Evolutionary conservation across 179 eudicot genomes (phyloP).

Genomic region (Silene coronaria): DNA sequence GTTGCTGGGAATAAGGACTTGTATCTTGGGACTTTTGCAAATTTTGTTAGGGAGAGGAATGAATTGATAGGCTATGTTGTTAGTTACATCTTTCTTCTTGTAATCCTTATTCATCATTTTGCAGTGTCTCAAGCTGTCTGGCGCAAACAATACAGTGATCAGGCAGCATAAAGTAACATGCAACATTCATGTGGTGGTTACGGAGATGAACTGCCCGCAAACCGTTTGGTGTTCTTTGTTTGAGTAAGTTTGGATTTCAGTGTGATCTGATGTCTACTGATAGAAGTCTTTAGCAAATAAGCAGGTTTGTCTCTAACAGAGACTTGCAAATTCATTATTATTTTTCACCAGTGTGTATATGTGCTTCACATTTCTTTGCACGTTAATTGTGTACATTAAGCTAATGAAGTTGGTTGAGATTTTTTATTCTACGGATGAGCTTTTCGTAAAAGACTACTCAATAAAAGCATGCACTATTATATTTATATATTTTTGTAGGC

Average conservation of each 20-base stretch:
- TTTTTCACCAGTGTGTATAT: no score
- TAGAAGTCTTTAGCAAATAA: slow-evolving; percentile 32
- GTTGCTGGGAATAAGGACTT: slow-evolving; percentile 88
- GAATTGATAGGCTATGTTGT: neutral
- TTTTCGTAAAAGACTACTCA: neutral
- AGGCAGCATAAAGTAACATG: slow-evolving; percentile 17
- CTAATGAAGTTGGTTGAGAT: neutral
- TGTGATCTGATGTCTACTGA: slow-evolving; percentile 40
- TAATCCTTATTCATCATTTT: neutral
- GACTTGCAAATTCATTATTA: neutral
- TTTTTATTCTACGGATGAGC: neutral
- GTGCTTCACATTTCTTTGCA: neutral
- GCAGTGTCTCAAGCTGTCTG: slow-evolving; percentile 7
- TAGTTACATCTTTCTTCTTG: neutral
- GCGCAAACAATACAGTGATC: neutral
- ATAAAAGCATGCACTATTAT: neutral
- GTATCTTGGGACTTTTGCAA: slow-evolving; percentile 79
- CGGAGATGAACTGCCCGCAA: slow-evolving; percentile 24
- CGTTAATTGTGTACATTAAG: neutral
- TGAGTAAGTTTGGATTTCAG: slow-evolving; percentile 27
- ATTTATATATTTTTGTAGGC: slow-evolving; percentile 31
- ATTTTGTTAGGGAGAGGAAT: no score
- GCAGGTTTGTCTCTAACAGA: slow-evolving; percentile 23
- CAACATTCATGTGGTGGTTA: slow-evolving; percentile 15
- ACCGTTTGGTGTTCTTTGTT: slow-evolving; percentile 27